These are phyloP conservation scores for Venturia aucupariae DNA, from an alignment of 2,329 filamentous ascomycete genomes.

Conservation along the genomic window DNA sequence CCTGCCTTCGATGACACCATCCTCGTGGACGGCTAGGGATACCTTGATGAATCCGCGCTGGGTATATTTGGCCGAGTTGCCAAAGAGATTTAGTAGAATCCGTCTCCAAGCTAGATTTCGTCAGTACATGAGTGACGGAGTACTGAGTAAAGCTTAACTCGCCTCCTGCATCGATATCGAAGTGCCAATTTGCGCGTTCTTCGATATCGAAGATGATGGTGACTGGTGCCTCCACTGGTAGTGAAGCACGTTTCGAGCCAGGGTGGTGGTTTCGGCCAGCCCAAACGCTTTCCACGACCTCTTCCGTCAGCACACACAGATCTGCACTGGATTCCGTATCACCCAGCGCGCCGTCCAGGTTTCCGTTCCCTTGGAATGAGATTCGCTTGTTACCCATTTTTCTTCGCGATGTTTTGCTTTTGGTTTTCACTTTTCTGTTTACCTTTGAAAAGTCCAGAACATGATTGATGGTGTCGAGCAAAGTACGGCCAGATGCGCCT, in stretches of 20 bases:
- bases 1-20: background rate
- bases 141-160: background rate
- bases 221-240: background rate
- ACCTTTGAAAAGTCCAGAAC: constrained; percentile 23
- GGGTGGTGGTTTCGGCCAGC: background rate
- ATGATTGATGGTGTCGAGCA: constrained; percentile 34
- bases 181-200: constrained; percentile 37
- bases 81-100: constrained; percentile 11
- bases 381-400: background rate
- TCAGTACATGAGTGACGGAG: background rate
- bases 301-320: constrained; percentile 11
- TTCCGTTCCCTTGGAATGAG: background rate
- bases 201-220: constrained; percentile 8
- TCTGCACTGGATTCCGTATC: constrained; percentile 2
- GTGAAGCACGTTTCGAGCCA: background rate
- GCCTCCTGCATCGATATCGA: constrained; percentile 44
- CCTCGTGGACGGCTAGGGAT: constrained; percentile 20
- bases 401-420: background rate
- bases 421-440: constrained; percentile 6
- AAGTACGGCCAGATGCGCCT: constrained; percentile 24
- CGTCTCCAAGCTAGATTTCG: constrained; percentile 5
- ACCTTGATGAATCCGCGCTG: constrained; percentile 20
- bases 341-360: background rate
- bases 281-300: constrained; percentile 14
- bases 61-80: constrained; percentile 16